Evolutionary conservation across 371 early-diverging fungal species (phyloP).

Genomic region (Mucor mucedo): DNA sequence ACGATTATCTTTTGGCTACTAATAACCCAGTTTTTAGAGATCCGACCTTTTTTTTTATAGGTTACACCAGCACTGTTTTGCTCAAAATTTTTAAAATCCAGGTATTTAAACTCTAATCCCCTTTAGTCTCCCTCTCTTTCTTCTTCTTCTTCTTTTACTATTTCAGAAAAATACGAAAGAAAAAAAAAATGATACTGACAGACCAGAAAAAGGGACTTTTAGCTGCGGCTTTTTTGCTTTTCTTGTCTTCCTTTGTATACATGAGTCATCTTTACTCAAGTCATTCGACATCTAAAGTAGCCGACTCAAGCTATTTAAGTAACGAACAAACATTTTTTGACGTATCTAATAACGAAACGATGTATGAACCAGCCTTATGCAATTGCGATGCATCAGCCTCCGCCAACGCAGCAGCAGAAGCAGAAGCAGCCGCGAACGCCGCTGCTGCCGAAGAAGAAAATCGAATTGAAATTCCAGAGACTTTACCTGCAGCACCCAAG

Average conservation of each 20-base stretch:
- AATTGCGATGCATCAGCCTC: not conserved
- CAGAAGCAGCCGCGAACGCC: not conserved
- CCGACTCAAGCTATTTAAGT: conserved; percentile 17
- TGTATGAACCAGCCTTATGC: not conserved
- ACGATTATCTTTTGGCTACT: too few relatives aligned
- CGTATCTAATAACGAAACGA: not conserved
- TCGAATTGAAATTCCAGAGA: conserved; percentile 30
- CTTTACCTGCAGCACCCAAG: conserved; percentile 31
- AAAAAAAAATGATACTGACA: conserved; percentile 4
- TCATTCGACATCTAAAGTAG: conserved; percentile 2
- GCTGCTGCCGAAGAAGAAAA: not conserved
- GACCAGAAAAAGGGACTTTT: conserved; percentile 21
- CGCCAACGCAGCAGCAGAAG: not conserved
- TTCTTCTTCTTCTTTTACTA: not conserved
- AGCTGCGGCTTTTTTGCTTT: not conserved
- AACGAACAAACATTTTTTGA: conserved; percentile 27
- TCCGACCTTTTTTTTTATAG: too few relatives aligned
- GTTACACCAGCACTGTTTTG: not conserved
- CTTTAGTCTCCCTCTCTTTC: not conserved
- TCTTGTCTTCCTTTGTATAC: conserved; percentile 15
- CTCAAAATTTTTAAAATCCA: too few relatives aligned
- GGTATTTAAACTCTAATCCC: not conserved
- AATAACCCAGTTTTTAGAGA: too few relatives aligned
- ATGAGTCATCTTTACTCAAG: conserved; percentile 9
- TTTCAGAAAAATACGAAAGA: too few relatives aligned